Percentiles rank a stretch among this genome's conserved stretches.
These are phyloP conservation scores for Penicillium sp. DNA, from an alignment of 2,329 filamentous ascomycete genomes.

Conservation along the genomic window DNA sequence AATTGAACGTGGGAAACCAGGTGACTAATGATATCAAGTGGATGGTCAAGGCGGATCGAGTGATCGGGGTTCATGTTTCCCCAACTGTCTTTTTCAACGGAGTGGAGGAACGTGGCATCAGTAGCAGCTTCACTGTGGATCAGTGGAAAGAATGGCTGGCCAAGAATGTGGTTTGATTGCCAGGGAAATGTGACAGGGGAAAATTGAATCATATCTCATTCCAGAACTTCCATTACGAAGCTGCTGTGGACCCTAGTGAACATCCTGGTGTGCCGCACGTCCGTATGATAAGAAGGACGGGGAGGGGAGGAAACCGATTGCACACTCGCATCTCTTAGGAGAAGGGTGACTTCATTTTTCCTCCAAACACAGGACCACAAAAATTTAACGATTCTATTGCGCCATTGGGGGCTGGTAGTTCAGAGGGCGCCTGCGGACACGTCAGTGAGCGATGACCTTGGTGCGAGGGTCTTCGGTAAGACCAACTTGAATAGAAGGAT, in stretches of 20 bases:
- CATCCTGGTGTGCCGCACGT: slow-evolving; percentile 18
- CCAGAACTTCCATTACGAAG: slow-evolving; percentile 28
- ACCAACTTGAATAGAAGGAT: slow-evolving; percentile 97
- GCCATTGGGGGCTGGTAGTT: slow-evolving; percentile 71
- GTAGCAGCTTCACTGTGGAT: slow-evolving; percentile 70
- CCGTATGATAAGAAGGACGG: slow-evolving; percentile 12
- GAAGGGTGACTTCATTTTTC: slow-evolving; percentile 2
- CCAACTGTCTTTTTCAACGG: slow-evolving; percentile 86
- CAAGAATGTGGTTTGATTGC: slow-evolving; percentile 56
- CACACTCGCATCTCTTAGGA: slow-evolving; percentile 6
- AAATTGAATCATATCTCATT: slow-evolving; percentile 30
- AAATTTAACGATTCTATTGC: slow-evolving; percentile 28
- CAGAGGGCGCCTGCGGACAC: slow-evolving; percentile 67
- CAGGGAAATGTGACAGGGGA: neutral
- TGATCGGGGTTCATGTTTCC: slow-evolving; percentile 83
- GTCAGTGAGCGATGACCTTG: neutral
- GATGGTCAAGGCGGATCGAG: slow-evolving; percentile 70
- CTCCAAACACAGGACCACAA: slow-evolving; percentile 13
- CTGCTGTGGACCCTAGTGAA: slow-evolving; percentile 25
- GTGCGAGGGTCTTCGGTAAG: neutral
- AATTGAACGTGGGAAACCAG: slow-evolving; percentile 73
- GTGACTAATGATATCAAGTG: slow-evolving; percentile 84
- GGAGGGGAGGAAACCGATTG: neutral
- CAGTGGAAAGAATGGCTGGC: slow-evolving; percentile 85
- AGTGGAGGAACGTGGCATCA: slow-evolving; percentile 73